Conservation (phyloP, 306 rosid genomes). For the Neltuma alba region DNA sequence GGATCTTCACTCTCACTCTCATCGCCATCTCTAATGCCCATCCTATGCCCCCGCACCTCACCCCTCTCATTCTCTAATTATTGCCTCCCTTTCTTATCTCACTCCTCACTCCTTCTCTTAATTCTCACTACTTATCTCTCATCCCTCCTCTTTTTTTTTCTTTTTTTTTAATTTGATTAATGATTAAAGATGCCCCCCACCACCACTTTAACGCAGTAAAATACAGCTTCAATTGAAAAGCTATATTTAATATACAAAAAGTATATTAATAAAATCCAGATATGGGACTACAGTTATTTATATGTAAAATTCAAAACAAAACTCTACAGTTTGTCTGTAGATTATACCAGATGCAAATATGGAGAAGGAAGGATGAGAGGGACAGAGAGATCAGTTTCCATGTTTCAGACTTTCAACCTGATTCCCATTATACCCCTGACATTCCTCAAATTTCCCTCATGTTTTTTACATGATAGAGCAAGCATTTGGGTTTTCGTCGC, state of each 20-base stretch:
- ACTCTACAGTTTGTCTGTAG: conserved; percentile 40
- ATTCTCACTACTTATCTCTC: no score
- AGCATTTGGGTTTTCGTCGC: conserved; percentile 87
- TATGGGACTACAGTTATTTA: not conserved
- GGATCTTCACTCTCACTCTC: not conserved
- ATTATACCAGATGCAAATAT: not conserved
- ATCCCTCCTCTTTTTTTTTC: no score
- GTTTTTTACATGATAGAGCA: conserved; percentile 56
- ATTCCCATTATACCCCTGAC: not conserved
- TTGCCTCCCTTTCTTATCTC: not conserved
- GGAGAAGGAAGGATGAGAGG: not conserved
- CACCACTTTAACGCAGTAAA: no score
- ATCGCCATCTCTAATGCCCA: no score
- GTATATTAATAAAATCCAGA: no score
- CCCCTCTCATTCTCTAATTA: not conserved
- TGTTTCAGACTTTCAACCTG: not conserved
- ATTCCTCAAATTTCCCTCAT: not conserved
- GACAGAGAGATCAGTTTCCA: not conserved
- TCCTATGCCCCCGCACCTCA: no score
- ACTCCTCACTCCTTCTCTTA: not conserved
- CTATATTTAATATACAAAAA: no score
- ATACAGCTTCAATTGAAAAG: not conserved
- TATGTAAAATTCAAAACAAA: conserved; percentile 25
- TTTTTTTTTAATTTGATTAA: no score
- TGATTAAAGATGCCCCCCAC: no score